Base-by-base conservation (phyloP, 2,329 filamentous ascomycete species). In the Ilyonectria destructans region DNA sequence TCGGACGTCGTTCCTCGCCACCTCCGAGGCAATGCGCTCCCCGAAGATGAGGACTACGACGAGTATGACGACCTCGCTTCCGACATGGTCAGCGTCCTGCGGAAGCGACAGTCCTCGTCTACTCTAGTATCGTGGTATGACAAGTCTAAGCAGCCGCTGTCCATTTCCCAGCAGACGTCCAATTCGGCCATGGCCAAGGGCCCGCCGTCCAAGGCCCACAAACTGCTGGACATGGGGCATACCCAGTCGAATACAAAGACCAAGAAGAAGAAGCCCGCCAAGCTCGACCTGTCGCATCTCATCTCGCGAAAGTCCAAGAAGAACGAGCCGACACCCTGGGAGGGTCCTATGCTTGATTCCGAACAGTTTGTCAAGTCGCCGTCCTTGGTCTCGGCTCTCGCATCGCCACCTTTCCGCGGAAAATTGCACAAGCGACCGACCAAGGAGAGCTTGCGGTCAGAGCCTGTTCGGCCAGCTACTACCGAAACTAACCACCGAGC, bases 141-240 rank as follows among this genome's bases (percentile, higher is more conserved):
- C 78, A 86, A 87, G 74, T 77, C 85, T 6, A 88, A 87, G 72
- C 82, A 87, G 55, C 87, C 87, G 12, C 81, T 89, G 6, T 82
- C 86, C n/a, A 85, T 89, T 67, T 88, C 87, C 1, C 88, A 89
- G 72, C 88, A 90, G 75, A 89, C 88, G 0, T 89, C 87, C 0
- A 85, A 83, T 49, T 88, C 87, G 1, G 85, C 87, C 67, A 89
- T 90, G 84, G 86, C 87, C 23, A 89, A 87, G 71, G 87, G 86
- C 4, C 75, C 85, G 6, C 86, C 87, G 0, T 74, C 81, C 51
- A 88, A 88, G 71, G 81, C 84, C 0, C 82, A 81, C 59, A 79
- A 80, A 46, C 74, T 87, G 54, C 79, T 88, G 23, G 85, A 87
- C 69, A 82, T 86, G 62, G 83, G 86, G 71, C 71, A 76, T 75